These are phyloP conservation scores for Kodamaea fungicola DNA, from an alignment of 1,139 yeast genomes.

Conservation along the genomic window DNA sequence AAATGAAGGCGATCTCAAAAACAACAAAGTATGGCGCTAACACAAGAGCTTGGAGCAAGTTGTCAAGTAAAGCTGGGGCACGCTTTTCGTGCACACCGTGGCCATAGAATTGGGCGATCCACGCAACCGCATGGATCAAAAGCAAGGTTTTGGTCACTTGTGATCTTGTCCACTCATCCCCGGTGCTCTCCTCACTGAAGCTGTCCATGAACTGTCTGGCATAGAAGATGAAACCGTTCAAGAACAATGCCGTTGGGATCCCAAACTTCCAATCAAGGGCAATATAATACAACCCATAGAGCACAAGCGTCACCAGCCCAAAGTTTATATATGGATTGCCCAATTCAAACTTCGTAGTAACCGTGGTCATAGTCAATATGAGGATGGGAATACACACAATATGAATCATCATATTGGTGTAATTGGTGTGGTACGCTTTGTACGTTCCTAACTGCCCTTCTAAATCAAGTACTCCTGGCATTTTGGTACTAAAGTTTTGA, in stretches of 20 bases:
- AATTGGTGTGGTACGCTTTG: conserved; percentile 75
- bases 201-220: conserved; percentile 14
- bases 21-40: conserved; percentile 89
- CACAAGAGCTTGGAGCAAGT: conserved; percentile 77
- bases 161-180: neutral
- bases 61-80: conserved; percentile 86
- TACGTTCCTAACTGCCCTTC: conserved; percentile 74
- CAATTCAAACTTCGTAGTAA: conserved; percentile 25
- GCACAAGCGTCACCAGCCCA: conserved; percentile 30
- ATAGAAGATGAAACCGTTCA: conserved; percentile 43
- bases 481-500: neutral
- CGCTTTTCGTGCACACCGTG: conserved; percentile 79
- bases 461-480: conserved; percentile 37
- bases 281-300: conserved; percentile 41
- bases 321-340: conserved; percentile 36
- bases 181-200: neutral
- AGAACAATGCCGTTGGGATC: conserved; percentile 30
- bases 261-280: conserved; percentile 44
- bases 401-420: conserved; percentile 72
- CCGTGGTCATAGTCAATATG: conserved; percentile 49
- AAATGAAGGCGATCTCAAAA: conserved; percentile 66
- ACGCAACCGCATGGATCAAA: conserved; percentile 48
- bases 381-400: conserved; percentile 78
- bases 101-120: conserved; percentile 89
- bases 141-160: conserved; percentile 15